Evolutionary conservation across 441 rosid species (phyloP), one percentile per base, ranked within the genome.

Genomic region (Pelargonium australe): DNA sequence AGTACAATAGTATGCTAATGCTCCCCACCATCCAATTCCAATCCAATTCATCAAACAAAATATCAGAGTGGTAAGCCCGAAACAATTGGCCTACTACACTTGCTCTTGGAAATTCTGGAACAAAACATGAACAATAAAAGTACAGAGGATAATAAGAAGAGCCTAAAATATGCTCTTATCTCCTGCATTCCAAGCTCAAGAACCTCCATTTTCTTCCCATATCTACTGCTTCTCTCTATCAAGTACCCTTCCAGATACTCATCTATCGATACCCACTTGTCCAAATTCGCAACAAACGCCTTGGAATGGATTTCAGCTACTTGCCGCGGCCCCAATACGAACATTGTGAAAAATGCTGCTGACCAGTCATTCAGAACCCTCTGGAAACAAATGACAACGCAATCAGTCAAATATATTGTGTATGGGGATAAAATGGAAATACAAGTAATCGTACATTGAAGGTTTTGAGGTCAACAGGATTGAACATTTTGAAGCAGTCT

Each of bases 401-500:
- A n/a, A n/a, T n/a, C n/a, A n/a, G n/a, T n/a, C n/a, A 51, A 51
- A 51, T n/a, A 51, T n/a, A 51, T 51, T 0, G 14, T 45, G 13
- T 8, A n/a, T 45, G 51, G 51, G 51, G 11, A 9, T n/a, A 45
- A 45, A 45, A 45, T 45, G 23, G 37, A 53, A 63, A 41, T 41
- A 51, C 25, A 60, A 49, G 63, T 17, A 40, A 64, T 62, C 81
- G 40, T 85, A 95, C 99, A 80, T 86, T 90, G 78, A 85, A 95
- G 75, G 83, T 90, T n/a, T n/a, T n/a, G n/a, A n/a, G n/a, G 73
- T 95, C 95, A 23, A 82, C 81, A 17, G 99, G 98, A 76, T 95
- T 92, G 80, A 95, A 95, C 96, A 95, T 89, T 77, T 83, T 95
- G 78, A 92, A 95, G 83, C 99, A 95, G 83, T 92, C 97, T 55